Conservation (phyloP, 2,329 filamentous ascomycete genomes). For the Paracorniculantispora psalliotae region DNA sequence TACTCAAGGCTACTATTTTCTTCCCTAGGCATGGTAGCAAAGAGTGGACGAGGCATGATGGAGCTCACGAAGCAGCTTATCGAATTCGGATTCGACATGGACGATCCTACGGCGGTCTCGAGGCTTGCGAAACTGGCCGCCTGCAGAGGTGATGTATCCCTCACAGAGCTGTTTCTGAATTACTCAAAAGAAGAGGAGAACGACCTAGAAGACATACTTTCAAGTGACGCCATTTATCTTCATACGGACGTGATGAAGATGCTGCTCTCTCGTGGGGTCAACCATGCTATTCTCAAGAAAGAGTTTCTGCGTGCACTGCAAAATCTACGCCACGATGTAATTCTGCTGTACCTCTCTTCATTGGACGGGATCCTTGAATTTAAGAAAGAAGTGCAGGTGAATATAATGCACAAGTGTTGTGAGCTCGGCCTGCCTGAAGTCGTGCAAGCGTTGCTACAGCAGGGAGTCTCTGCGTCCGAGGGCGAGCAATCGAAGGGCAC, state of each 20-base stretch:
- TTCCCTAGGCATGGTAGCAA: accelerated
- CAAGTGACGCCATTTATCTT: accelerated
- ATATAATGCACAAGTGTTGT: background rate
- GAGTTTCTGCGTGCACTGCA: background rate
- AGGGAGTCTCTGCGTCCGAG: background rate
- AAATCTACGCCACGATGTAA: background rate
- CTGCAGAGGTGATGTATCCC: background rate
- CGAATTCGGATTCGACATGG: background rate
- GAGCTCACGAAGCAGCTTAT: background rate
- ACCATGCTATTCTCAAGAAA: background rate
- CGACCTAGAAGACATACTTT: background rate
- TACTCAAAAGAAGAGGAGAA: background rate
- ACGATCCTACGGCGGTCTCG: background rate
- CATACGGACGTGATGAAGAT: background rate
- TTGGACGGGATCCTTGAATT: background rate
- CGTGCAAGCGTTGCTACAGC: background rate
- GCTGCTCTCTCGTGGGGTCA: background rate
- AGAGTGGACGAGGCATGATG: background rate
- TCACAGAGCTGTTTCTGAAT: background rate
- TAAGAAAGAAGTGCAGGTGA: too few species aligned
- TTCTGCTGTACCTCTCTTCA: background rate
- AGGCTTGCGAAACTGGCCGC: background rate
- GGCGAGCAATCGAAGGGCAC: background rate
- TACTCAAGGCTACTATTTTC: background rate
- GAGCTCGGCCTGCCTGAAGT: background rate